Evolutionary conservation across 371 early-diverging fungal species (phyloP).

Genomic region (Mortierella sp.): DNA sequence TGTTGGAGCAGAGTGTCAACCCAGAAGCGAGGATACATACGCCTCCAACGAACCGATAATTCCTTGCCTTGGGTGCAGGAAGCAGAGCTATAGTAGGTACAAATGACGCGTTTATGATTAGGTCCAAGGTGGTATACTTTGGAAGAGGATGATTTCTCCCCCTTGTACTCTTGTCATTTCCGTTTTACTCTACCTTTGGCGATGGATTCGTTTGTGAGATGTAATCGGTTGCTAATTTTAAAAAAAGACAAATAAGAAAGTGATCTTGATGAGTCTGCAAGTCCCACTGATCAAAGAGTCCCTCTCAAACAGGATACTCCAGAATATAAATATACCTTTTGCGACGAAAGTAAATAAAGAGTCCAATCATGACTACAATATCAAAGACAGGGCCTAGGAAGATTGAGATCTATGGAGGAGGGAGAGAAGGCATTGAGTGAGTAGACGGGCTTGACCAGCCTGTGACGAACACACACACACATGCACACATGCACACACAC

Average conservation of each 20-base stretch:
- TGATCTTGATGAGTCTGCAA: background rate
- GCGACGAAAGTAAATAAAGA: conserved; percentile 36
- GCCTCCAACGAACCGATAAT: conserved; percentile 42
- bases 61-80: conserved; percentile 36
- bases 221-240: conserved; percentile 27
- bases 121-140: background rate
- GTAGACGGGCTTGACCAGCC: background rate
- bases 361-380: conserved; percentile 38
- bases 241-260: background rate
- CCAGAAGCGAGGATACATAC: conserved; percentile 29
- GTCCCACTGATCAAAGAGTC: background rate
- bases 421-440: background rate
- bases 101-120: background rate
- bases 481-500: too few species aligned
- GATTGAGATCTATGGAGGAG: conserved; percentile 19
- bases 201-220: conserved; percentile 43
- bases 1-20: conserved; percentile 36
- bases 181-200: conserved; percentile 30
- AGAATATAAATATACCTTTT: conserved; percentile 15
- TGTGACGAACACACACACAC: too few species aligned
- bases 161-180: too few species aligned
- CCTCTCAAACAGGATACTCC: background rate
- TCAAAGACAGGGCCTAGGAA: conserved; percentile 41
- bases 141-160: too few species aligned
- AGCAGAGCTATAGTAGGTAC: conserved; percentile 22